Percentiles rank a stretch among this genome's conserved stretches.
Evolutionary conservation across 169 alveolate genomes (phyloP).

Genomic region (Fabrea salina): DNA sequence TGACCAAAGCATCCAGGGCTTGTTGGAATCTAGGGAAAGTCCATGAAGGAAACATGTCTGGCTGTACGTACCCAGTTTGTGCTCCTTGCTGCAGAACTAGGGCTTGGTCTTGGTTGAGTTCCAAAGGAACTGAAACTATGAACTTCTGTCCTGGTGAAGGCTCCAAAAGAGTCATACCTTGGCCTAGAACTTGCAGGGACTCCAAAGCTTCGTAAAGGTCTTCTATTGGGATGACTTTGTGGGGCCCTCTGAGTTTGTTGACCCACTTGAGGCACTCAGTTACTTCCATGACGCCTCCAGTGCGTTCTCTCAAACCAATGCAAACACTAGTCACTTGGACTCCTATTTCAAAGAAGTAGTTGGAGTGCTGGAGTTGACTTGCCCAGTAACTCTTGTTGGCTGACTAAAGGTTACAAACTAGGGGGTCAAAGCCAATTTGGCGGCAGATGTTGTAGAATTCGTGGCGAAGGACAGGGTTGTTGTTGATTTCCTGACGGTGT

Average conservation of each 20-base stretch:
- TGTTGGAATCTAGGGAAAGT: slow-evolving; percentile 36
- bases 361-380: slow-evolving; percentile 45
- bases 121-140: slow-evolving; percentile 53
- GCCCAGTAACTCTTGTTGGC: slow-evolving; percentile 50
- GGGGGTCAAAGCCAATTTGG: slow-evolving; percentile 70
- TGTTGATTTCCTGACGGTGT: slow-evolving; percentile 55
- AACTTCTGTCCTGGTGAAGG: slow-evolving; percentile 55
- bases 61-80: slow-evolving; percentile 20
- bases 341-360: slow-evolving; percentile 59
- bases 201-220: slow-evolving; percentile 60
- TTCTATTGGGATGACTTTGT: slow-evolving; percentile 34
- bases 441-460: slow-evolving; percentile 58
- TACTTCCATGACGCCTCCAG: slow-evolving; percentile 58
- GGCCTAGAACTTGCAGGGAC: slow-evolving; percentile 38
- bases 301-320: slow-evolving; percentile 53
- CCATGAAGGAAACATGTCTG: not conserved
- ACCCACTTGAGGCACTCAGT: slow-evolving; percentile 44
- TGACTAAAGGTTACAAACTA: slow-evolving; percentile 40
- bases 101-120: slow-evolving; percentile 38
- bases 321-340: slow-evolving; percentile 57
- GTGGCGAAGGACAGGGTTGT: slow-evolving; percentile 53
- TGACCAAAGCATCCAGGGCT: slow-evolving; percentile 45
- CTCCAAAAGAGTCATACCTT: slow-evolving; percentile 38
- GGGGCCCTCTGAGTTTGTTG: slow-evolving; percentile 45
- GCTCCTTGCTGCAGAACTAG: slow-evolving; percentile 40